Base-by-base conservation (phyloP, 106 monocot genomes). In the Dioscorea alata region DNA sequence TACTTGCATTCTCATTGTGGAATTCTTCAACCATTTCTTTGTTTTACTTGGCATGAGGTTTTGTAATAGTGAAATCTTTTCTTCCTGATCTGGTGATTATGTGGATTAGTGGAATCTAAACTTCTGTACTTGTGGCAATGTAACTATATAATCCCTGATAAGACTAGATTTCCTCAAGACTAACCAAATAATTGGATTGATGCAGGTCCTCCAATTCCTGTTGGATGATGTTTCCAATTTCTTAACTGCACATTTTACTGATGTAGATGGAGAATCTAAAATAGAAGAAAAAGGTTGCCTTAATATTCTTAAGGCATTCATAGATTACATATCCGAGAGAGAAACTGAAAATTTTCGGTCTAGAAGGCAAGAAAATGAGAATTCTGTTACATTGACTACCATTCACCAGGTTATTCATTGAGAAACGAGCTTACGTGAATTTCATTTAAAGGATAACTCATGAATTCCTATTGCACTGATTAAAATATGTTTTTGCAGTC, bases 151-250 rank as follows among this genome's bases (percentile, higher is more conserved):
- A 28, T 28, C n/a, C n/a, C n/a, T n/a, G n/a, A n/a, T n/a, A n/a
- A n/a, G n/a, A n/a, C n/a, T n/a, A n/a, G n/a, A n/a, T n/a, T n/a
- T 28, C 28, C 28, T 28, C 28, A 28, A 8, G 42, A 42, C 42
- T 42, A 42, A 42, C 42, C 1, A 42, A 42, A 42, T 42, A 9
- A 17, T 22, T 19, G 8, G 13, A 28, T 19, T 32, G 35, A n/a
- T 83, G 74, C 86, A 95, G 95, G 88, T 90, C n/a, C 62, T 95
- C 64, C 83, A 91, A 32, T 88, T 81, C 71, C 74, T 95, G 63
- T 62, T 91, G 75, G 95, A 95, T 80, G 95, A 95, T 68, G 88
- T 91, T 10, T 86, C 86, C 52, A 86, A 88, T 60, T 95, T 91
- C 77, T 54, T 88, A 52, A 82, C 83, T 51, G 73, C 68, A 69